phyloP scores from a whole-genome alignment of 805 yeast genomes.

The Ogataea paradorogensis region DNA sequence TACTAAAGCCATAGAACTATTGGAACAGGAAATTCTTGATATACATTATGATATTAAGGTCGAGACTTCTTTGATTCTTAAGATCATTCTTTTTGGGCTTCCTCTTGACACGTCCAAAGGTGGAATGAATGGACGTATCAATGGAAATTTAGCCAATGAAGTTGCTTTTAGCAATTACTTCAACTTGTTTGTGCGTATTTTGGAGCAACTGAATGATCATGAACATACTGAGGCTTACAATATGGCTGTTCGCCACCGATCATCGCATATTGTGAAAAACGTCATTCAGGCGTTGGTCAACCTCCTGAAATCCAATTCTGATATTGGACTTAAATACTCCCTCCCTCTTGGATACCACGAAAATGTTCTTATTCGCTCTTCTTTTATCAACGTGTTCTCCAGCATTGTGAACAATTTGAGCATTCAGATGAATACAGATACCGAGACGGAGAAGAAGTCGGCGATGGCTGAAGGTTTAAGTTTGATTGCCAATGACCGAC shows the following conservation, averaged over 20 bases:
- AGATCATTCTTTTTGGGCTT: constrained; percentile 51
- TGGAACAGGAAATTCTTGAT: constrained; percentile 26
- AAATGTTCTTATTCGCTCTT: constrained; percentile 59
- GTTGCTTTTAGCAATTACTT: constrained; percentile 69
- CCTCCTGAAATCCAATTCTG: constrained; percentile 67
- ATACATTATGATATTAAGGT: constrained; percentile 30
- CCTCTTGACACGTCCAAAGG: constrained; percentile 57
- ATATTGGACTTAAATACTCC: constrained; percentile 72
- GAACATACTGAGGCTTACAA: constrained; percentile 12
- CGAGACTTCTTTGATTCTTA: constrained; percentile 59
- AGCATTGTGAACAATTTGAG: constrained; percentile 46
- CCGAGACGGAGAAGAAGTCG: constrained; percentile 9
- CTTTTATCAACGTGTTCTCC: constrained; percentile 76
- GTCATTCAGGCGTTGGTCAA: constrained; percentile 66
- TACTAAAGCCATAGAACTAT: constrained; percentile 4
- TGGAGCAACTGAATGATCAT: constrained; percentile 41
- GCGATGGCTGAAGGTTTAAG: constrained; percentile 14
- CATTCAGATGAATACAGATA: constrained; percentile 19
- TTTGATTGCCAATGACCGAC: constrained; percentile 32
- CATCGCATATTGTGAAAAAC: constrained; percentile 55
- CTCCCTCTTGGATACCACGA: constrained; percentile 76
- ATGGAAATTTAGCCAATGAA: constrained; percentile 33
- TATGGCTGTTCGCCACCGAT: constrained; percentile 45
- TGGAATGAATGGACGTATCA: constrained; percentile 34
- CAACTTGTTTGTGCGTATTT: constrained; percentile 53